A percentile compares a stretch with the other conserved stretches of the same genome.
phyloP scores from a whole-genome alignment of 306 rosid species.

The Amphicarpaea edgeworthii region DNA sequence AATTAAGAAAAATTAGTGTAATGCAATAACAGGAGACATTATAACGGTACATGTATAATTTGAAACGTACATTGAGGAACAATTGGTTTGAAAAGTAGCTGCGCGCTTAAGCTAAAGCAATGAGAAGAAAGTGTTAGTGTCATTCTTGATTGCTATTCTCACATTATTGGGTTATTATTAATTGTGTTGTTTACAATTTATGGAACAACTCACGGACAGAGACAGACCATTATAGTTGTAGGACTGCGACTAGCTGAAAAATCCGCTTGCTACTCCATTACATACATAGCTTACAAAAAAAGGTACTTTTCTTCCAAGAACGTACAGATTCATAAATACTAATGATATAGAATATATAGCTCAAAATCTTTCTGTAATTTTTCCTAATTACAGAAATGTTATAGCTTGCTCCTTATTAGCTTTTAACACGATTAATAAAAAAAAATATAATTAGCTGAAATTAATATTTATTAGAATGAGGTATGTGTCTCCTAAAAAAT shows the following conservation, averaged over 20 bases:
- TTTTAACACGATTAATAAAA: no score
- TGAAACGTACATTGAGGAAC: neutral
- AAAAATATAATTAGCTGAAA: no score
- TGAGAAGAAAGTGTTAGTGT: neutral
- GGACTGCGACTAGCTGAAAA: neutral
- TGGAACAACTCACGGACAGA: neutral
- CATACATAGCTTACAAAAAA: no score
- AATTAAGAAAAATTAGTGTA: neutral
- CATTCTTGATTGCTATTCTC: slow-evolving; percentile 1
- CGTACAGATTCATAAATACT: no score
- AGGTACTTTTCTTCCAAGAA: no score
- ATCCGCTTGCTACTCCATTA: neutral
- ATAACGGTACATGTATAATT: neutral
- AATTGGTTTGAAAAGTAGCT: no score
- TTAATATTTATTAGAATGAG: neutral
- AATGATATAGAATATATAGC: no score
- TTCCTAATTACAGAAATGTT: no score
- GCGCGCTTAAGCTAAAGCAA: no score
- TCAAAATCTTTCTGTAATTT: no score
- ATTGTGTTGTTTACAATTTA: neutral
- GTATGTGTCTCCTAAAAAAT: neutral
- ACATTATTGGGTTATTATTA: slow-evolving; percentile 6
- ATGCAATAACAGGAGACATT: neutral
- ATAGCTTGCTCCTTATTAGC: no score
- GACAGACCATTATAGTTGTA: neutral